Evolutionary conservation across 2,329 filamentous ascomycete genomes (phyloP), one percentile per base, ranked within the genome.

Genomic region (Xylariomycetidae sp.): DNA sequence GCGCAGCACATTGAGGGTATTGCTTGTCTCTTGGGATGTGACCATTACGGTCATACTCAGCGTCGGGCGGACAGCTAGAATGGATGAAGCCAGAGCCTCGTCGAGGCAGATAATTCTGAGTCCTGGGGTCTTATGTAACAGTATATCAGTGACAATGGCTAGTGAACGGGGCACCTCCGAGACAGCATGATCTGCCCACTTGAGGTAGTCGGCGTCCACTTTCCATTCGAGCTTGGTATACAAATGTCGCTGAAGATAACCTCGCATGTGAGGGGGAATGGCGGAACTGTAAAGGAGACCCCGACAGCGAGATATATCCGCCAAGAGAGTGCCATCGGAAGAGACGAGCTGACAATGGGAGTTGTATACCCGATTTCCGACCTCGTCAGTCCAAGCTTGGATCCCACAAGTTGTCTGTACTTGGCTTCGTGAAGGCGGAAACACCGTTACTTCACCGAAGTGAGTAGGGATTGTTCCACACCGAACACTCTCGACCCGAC

Each of bases 141-240:
- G 6, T 4, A 25, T 6, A 7, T 34, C 32, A 4, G 25, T 27
- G 16, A 25, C 12, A 8, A 20, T 16, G 16, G n/a, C 3, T n/a
- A 34, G 7, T n/a, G n/a, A n/a, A n/a, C n/a, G n/a, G 25, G 25
- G 7, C 5, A 22, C 5, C 11, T 7, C 16, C 17, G 25, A 10
- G 2, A 29, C 16, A 6, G 15, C 26, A 4, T 30, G 13, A 5
- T 30, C 7, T 14, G 25, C 26, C 32, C 16, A 29, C 5, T 7
- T 15, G 9, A 34, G 25, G 17, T 34, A 34, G n/a, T 34, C 25
- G 11, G 11, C 15, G 13, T 34, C 32, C 6, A 34, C n/a, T 14
- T 34, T 29, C 32, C 32, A 34, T 6, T 34, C 32, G 5, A 20
- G 7, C 17, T 34, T 27, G 16, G 22, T 12, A 20, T 22, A 34